Percentiles rank a stretch among this genome's conserved stretches.
These are phyloP conservation scores for Podaxis rugospora DNA, from an alignment of 768 basidiomycete genomes.

Conservation along the genomic window DNA sequence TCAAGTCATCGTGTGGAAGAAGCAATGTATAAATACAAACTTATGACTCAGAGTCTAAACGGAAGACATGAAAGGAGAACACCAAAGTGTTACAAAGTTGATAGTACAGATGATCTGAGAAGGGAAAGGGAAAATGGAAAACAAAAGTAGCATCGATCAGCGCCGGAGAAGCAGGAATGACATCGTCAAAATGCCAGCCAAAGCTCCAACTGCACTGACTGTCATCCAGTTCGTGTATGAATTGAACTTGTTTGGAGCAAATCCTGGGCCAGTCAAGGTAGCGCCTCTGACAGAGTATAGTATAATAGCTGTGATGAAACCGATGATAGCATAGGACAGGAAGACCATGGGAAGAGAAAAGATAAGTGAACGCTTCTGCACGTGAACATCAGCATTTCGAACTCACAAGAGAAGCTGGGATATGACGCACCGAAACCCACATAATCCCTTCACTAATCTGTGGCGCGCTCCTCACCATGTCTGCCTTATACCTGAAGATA, in stretches of 20 bases:
- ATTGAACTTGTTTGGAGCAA: background rate
- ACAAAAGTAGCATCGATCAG: background rate
- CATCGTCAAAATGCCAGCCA: constrained; percentile 58
- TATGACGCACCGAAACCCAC: constrained; percentile 37
- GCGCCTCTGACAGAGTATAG: constrained; percentile 61
- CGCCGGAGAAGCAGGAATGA: constrained; percentile 34
- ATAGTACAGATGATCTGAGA: background rate
- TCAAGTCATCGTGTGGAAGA: background rate
- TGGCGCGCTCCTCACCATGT: constrained; percentile 48
- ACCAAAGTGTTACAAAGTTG: background rate
- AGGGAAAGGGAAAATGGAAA: background rate
- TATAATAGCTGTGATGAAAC: constrained; percentile 60
- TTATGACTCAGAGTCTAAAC: no score
- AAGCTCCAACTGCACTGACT: constrained; percentile 57
- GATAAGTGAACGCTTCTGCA: constrained; percentile 55
- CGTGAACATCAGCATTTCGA: background rate
- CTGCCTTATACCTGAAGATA: constrained; percentile 65
- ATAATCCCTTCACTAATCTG: constrained; percentile 54
- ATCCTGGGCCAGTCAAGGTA: constrained; percentile 30
- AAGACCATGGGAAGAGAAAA: constrained; percentile 74
- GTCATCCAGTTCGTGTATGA: constrained; percentile 43
- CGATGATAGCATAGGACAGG: constrained; percentile 64
- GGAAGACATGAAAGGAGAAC: background rate
- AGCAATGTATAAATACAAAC: background rate
- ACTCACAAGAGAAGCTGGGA: background rate